Evolutionary conservation across 2,329 filamentous ascomycete genomes (phyloP), one percentile per base, ranked within the genome.

Genomic region (Curvularia sp.): DNA sequence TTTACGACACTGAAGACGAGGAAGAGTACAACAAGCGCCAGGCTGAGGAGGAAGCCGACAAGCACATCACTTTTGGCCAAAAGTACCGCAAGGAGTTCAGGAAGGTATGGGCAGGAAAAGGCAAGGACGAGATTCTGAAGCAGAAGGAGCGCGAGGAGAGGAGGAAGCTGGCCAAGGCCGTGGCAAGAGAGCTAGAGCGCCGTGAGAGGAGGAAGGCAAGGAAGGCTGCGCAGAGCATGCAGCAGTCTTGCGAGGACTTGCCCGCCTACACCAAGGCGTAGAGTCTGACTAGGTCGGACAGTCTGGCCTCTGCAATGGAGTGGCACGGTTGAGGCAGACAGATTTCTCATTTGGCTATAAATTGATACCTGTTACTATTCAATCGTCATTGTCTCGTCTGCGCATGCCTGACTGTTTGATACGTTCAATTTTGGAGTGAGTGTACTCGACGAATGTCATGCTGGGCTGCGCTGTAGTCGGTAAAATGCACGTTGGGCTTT

Each of bases 1-100:
- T 67, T 56, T 61, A 67, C 57, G 69, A 74, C 62, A 72, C 70
- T 24, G 70, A 74, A 12, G 71, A 74, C 46, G 71, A 74, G 58
- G 61, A 62, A 38, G 69, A 73, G 38, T 53, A 65, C 58, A 68
- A 65, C 12, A 60, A 70, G 61, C 66, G 65, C 64, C 71, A 72
- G 64, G 67, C 63, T 6, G 69, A 74, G 47, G 71, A 71, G 56
- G 65, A 68, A 43, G 60, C 61, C n/a, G 70, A 73, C 60, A 64
- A 61, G 47, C 53, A 58, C 47, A 47, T 71, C 39, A 73, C 68
- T 4, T 74, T 74, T 59, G 61, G 58, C 44, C 71, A 72, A 53
- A 74, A 69, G 61, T 74, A 65, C 61, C 55, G 66, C 39, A 74
- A 73, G 64, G 68, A 74, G 58, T 73, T 69, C 55, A 57, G 57